Evolutionary conservation across 75 land plant genomes (phyloP).

Genomic region (Pinus tabuliformis): DNA sequence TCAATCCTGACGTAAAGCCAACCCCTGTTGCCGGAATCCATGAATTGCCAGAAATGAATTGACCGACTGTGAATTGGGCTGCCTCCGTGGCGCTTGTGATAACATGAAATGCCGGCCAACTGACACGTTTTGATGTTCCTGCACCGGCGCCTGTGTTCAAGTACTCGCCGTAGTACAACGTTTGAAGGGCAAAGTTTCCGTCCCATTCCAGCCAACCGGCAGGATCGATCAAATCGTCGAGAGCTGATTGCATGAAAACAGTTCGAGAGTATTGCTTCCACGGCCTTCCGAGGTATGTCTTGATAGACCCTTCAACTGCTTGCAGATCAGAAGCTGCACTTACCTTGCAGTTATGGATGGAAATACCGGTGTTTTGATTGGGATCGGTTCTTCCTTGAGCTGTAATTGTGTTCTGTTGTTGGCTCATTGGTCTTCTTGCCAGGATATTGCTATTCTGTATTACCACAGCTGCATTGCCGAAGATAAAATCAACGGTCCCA

Average conservation of each 20-base stretch:
- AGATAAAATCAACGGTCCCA: constrained; percentile 13
- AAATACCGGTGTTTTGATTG: constrained; percentile 13
- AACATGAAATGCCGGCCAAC: constrained; percentile 22
- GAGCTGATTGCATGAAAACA: constrained; percentile 21
- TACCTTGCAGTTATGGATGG: constrained; percentile 10
- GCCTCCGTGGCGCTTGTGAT: background rate
- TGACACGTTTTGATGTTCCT: constrained; percentile 8
- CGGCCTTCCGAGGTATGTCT: constrained; percentile 21
- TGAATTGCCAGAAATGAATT: constrained; percentile 5
- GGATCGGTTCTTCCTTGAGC: constrained; percentile 9
- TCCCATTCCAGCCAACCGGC: constrained; percentile 33
- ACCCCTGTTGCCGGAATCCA: background rate
- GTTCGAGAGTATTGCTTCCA: constrained; percentile 15
- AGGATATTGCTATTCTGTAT: constrained; percentile 12
- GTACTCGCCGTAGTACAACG: constrained; percentile 35
- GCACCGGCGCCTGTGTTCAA: constrained; percentile 21
- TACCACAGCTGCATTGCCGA: constrained; percentile 10
- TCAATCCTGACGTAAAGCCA: background rate
- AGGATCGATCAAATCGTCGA: constrained; percentile 20
- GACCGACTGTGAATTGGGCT: constrained; percentile 19
- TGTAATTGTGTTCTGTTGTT: constrained; percentile 7
- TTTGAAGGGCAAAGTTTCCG: constrained; percentile 10
- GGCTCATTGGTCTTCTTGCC: constrained; percentile 1
- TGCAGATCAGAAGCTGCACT: constrained; percentile 6
- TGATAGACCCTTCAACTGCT: background rate